phyloP scores from a whole-genome alignment of 192 early-diverging fungal species.

The Backusella liffmaniae region DNA sequence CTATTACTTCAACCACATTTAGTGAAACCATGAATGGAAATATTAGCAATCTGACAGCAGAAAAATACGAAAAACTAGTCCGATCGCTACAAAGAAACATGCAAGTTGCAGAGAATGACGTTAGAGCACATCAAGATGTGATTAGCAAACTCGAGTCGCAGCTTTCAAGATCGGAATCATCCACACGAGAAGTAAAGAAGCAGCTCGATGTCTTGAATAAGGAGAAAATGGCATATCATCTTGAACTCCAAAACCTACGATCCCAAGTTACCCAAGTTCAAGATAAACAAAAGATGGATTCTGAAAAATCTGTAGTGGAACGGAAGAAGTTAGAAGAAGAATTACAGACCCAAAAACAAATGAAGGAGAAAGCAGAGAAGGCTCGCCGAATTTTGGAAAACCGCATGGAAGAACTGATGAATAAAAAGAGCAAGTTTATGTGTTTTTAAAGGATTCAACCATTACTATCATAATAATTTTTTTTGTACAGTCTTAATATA shows the following conservation, averaged over 20 bases:
- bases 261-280: constrained; percentile 34
- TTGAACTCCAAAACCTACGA: constrained; percentile 39
- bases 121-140: constrained; percentile 36
- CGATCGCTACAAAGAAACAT: constrained; percentile 27
- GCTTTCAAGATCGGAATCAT: constrained; percentile 43
- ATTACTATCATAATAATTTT: neutral
- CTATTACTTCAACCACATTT: neutral
- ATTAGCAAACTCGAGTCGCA: constrained; percentile 43
- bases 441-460: constrained; percentile 43
- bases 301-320: constrained; percentile 28
- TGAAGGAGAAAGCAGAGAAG: constrained; percentile 50
- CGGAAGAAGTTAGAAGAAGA: constrained; percentile 34
- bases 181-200: constrained; percentile 32
- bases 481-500: constrained; percentile 4
- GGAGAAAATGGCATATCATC: constrained; percentile 31
- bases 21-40: constrained; percentile 16
- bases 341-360: constrained; percentile 38
- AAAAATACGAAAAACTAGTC: constrained; percentile 26
- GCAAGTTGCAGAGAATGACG: constrained; percentile 29
- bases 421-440: constrained; percentile 52
- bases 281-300: constrained; percentile 21
- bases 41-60: constrained; percentile 6
- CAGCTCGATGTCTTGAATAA: constrained; percentile 31
- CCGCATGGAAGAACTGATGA: constrained; percentile 54
- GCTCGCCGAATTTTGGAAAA: constrained; percentile 44